These are phyloP conservation scores for Ganoderma resinaceum DNA, from an alignment of 1,284 basidiomycete species.

Conservation along the genomic window DNA sequence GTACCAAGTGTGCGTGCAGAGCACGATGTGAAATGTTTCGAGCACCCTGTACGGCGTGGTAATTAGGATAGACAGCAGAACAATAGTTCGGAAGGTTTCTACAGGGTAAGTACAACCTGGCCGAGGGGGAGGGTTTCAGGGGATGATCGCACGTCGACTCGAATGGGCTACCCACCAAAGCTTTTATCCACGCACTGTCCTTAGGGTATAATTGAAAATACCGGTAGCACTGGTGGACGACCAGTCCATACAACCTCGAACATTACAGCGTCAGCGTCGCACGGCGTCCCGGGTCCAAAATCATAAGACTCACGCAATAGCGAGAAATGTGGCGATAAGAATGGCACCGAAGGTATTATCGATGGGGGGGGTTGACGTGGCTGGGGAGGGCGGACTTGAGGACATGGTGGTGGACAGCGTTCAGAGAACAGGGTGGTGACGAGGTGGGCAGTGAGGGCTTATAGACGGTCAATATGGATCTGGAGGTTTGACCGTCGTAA, in stretches of 20 bases:
- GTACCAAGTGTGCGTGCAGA: constrained; percentile 9
- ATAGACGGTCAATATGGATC: background rate
- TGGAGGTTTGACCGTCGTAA: background rate
- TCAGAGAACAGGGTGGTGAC: background rate
- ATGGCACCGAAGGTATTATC: background rate
- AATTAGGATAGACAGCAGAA: background rate
- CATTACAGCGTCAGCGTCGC: background rate
- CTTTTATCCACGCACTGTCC: background rate
- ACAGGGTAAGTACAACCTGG: background rate
- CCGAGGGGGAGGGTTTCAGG: background rate
- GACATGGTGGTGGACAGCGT: background rate
- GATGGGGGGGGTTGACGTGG: background rate
- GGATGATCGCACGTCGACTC: too few species aligned
- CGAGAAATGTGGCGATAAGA: background rate
- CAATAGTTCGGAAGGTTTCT: background rate
- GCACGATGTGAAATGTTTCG: constrained; percentile 14
- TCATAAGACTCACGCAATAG: background rate
- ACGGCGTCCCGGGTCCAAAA: too few species aligned
- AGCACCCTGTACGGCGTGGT: background rate
- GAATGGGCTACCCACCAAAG: background rate
- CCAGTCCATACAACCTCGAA: constrained; percentile 8
- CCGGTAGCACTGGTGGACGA: constrained; percentile 11
- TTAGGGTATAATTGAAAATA: constrained; percentile 9
- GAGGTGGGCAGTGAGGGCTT: background rate
- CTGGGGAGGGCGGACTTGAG: background rate